Conservation (phyloP, 2,329 filamentous ascomycete genomes). For the Xylaria polymorpha region DNA sequence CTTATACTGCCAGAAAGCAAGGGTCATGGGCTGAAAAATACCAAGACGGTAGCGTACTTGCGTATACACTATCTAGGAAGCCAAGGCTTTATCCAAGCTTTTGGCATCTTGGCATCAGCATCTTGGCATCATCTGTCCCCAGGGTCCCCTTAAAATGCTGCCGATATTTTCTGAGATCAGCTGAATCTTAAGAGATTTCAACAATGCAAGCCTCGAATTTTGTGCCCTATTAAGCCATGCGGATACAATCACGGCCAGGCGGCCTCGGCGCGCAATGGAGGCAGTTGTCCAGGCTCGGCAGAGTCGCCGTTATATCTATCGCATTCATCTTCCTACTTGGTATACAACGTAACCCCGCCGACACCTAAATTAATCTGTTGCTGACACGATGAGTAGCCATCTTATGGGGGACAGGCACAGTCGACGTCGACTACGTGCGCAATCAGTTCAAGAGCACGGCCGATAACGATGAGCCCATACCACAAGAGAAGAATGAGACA, state of each 20-base stretch:
- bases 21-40: too few species aligned
- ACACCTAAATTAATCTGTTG: slow-evolving; percentile 3
- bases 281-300: slow-evolving; percentile 34
- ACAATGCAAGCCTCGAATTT: slow-evolving; percentile 11
- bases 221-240: slow-evolving; percentile 19
- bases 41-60: too few species aligned
- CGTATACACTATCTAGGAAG: neutral
- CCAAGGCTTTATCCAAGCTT: slow-evolving; percentile 1
- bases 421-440: slow-evolving; percentile 39
- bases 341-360: slow-evolving; percentile 20
- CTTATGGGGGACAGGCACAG: slow-evolving; percentile 37
- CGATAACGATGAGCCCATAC: slow-evolving; percentile 31
- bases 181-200: neutral
- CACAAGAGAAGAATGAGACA: slow-evolving; percentile 19
- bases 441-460: slow-evolving; percentile 23
- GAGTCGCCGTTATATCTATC: slow-evolving; percentile 10
- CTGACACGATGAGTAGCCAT: slow-evolving; percentile 29
- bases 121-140: slow-evolving; percentile 19
- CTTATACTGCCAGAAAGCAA: too few species aligned
- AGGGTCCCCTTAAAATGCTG: too few species aligned
- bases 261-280: slow-evolving; percentile 34
- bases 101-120: slow-evolving; percentile 20
- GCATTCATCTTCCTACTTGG: slow-evolving; percentile 32
- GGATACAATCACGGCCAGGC: slow-evolving; percentile 28
- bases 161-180: neutral